Conservation (phyloP, 1,139 yeast species). For the Sugiyamaella japonica region DNA sequence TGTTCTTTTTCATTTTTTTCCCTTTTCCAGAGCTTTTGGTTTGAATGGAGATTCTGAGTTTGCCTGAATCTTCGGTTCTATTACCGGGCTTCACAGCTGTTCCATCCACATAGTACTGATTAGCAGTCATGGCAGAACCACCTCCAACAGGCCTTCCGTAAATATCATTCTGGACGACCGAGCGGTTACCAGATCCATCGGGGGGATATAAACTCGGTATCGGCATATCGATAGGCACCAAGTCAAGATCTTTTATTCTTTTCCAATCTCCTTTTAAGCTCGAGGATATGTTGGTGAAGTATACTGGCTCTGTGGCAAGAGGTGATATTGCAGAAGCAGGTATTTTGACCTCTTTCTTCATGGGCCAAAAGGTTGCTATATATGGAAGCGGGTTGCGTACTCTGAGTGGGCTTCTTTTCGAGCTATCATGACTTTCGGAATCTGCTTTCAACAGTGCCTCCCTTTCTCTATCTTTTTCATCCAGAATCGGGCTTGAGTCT, state of each 20-base stretch:
- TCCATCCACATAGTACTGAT: conserved; percentile 11
- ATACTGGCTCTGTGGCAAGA: conserved; percentile 11
- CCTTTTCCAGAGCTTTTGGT: conserved; percentile 19
- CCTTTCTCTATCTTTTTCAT: conserved; percentile 8
- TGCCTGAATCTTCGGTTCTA: conserved; percentile 27
- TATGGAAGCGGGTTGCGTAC: conserved; percentile 1
- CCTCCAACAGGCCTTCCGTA: conserved; percentile 8
- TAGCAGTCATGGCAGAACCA: conserved; percentile 2
- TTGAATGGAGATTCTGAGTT: conserved; percentile 23
- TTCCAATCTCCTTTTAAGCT: conserved; percentile 31
- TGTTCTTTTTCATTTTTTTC: neutral
- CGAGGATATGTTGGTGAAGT: conserved; percentile 30
- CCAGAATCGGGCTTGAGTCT: neutral
- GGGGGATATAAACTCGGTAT: conserved; percentile 19
- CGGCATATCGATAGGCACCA: conserved; percentile 30
- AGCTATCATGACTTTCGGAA: neutral
- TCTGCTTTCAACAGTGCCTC: conserved; percentile 16
- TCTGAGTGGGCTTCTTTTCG: neutral
- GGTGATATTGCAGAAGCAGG: neutral
- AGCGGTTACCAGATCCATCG: neutral
- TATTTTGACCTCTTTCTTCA: neutral
- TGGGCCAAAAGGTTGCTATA: conserved; percentile 4
- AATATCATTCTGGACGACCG: conserved; percentile 5
- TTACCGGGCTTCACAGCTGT: conserved; percentile 25
- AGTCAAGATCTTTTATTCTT: conserved; percentile 17